Evolutionary conservation across 164 flowering plant species (phyloP).

Genomic region (Stephania yunnanensis): DNA sequence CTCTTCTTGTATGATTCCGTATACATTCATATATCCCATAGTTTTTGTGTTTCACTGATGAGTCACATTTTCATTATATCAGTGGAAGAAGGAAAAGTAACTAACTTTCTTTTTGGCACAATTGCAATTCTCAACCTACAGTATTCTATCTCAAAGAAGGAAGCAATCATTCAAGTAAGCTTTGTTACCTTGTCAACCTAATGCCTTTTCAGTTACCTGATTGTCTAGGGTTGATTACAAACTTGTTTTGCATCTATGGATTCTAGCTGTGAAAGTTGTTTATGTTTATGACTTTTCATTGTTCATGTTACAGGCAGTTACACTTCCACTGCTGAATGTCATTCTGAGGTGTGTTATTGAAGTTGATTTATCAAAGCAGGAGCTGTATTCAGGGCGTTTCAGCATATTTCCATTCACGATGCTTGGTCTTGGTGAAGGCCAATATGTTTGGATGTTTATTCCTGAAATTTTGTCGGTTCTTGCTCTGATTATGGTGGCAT

Average conservation of each 20-base stretch:
- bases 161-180: slow-evolving; percentile 54
- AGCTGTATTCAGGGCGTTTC: slow-evolving; percentile 50
- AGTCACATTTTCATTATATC: slow-evolving; percentile 16
- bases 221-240: background rate
- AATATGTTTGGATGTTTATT: slow-evolving; percentile 35
- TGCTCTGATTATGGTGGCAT: slow-evolving; percentile 42
- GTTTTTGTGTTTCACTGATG: slow-evolving; percentile 1
- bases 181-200: slow-evolving; percentile 3
- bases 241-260: background rate
- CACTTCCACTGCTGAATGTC: slow-evolving; percentile 46
- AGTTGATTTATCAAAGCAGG: slow-evolving; percentile 78
- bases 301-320: slow-evolving; percentile 51
- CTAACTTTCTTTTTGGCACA: slow-evolving; percentile 84
- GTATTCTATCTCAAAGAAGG: slow-evolving; percentile 43
- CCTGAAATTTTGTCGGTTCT: slow-evolving; percentile 48
- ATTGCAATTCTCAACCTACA: slow-evolving; percentile 55
- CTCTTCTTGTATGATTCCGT: background rate
- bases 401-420: slow-evolving; percentile 35
- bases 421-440: slow-evolving; percentile 29
- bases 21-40: background rate
- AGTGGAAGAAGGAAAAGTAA: slow-evolving; percentile 97
- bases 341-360: slow-evolving; percentile 54
- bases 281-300: slow-evolving; percentile 1
- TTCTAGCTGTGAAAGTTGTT: background rate
- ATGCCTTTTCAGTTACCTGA: background rate